Evolutionary conservation across 2,329 filamentous ascomycete genomes (phyloP), one percentile per base, ranked within the genome.

Genomic region (Ilyonectria mors-panacis): DNA sequence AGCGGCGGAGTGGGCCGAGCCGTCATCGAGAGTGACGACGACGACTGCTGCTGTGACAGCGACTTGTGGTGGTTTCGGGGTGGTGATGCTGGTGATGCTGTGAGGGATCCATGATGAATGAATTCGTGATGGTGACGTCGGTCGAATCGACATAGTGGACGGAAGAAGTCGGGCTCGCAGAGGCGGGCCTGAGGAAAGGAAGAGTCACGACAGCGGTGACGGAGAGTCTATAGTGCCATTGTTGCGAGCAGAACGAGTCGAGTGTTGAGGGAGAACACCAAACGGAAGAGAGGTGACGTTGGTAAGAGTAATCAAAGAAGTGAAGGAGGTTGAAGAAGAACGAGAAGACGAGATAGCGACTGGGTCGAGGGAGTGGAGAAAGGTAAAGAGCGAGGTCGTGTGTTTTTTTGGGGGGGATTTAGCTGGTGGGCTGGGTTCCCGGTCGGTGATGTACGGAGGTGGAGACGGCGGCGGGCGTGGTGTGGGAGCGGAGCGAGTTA

Each of bases 21-120:
- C 65, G 74, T 70, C 67, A 73, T 71, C 67, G 74, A 70, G 69
- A 76, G 69, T 65, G 75, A 76, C 45, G 75, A 59, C 66, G 72
- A 73, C 67, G 75, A 74, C 65, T 76, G 75, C 62, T 76, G 75
- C 67, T 76, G 75, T 61, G 75, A 77, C 28, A 76, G 68, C 63
- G 74, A 76, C 42, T 76, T 76, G 65, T 76, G 73, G 35, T 76
- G 73, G 48, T 70, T 60, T 47, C 70, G 69, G 53, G 71, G 63
- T 68, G 66, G 48, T 74, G 70, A 13, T 71, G 69, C 33, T 71
- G 64, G 17, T 74, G 70, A 63, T 76, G 73, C 47, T 77, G 74
- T 62, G 75, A 70, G 65, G 75, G 58, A 67, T 77, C 75, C 75
- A 77, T 77, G 69, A 63, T 74, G 71, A 68, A 64, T 66, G 71